phyloP scores from a whole-genome alignment of 163 green algal species.

The Trebouxia gelatinosa region DNA sequence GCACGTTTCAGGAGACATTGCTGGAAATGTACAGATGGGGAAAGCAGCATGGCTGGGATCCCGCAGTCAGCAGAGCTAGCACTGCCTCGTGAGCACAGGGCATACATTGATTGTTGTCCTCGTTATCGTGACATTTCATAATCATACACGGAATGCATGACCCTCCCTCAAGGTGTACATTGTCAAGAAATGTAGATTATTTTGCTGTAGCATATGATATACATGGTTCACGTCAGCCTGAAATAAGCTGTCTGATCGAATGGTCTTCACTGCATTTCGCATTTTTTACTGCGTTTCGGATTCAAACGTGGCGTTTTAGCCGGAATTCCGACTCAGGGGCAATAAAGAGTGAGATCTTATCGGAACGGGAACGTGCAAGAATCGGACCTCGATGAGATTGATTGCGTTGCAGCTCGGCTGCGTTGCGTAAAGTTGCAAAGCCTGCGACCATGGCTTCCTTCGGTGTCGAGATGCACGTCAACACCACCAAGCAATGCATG shows the following conservation, averaged over 20 bases:
- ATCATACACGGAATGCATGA: too few relatives aligned
- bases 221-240: too few relatives aligned
- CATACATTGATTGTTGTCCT: too few relatives aligned
- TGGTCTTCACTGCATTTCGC: too few relatives aligned
- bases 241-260: too few relatives aligned
- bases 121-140: too few relatives aligned
- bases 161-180: too few relatives aligned
- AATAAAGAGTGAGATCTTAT: conserved; percentile 2
- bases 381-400: conserved; percentile 15
- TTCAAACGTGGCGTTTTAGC: too few relatives aligned
- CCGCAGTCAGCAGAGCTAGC: conserved; percentile 25
- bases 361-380: not conserved
- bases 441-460: conserved; percentile 18
- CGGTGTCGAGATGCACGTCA: not conserved
- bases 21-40: conserved; percentile 81
- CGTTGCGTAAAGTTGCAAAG: not conserved
- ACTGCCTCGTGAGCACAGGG: too few relatives aligned
- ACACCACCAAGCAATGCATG: not conserved
- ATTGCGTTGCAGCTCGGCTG: not conserved
- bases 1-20: conserved; percentile 49
- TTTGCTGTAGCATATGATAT: too few relatives aligned
- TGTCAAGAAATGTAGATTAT: too few relatives aligned
- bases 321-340: conserved; percentile 3
- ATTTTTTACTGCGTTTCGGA: too few relatives aligned
- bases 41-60: conserved; percentile 80